Evolutionary conservation across 2,329 filamentous ascomycete species (phyloP).

Genomic region (Pezicula carpinea): DNA sequence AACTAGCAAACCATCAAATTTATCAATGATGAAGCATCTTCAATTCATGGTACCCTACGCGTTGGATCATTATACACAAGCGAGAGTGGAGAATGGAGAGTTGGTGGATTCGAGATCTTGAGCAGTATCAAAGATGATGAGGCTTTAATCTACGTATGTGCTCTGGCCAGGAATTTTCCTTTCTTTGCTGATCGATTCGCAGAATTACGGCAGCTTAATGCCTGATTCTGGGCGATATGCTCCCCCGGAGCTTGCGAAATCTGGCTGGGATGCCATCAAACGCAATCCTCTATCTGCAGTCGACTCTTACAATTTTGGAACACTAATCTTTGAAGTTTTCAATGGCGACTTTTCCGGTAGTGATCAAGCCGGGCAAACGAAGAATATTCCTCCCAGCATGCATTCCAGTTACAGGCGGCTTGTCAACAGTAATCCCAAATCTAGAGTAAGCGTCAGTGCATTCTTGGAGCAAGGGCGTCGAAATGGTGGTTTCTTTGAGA

Average conservation of each 20-base stretch:
- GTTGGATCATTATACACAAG: constrained; percentile 87
- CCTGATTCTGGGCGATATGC: constrained; percentile 82
- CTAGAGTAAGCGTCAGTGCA: constrained; percentile 74
- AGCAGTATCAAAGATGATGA: constrained; percentile 97
- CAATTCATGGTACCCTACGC: constrained; percentile 82
- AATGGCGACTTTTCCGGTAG: constrained; percentile 74
- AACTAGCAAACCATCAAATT: constrained; percentile 83
- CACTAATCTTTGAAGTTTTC: constrained; percentile 84
- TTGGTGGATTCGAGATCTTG: constrained; percentile 88
- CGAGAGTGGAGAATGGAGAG: constrained; percentile 96
- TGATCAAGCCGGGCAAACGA: constrained; percentile 81
- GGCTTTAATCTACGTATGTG: constrained; percentile 73
- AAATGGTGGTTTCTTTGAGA: constrained; percentile 84
- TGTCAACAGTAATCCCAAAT: constrained; percentile 83
- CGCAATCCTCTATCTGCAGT: constrained; percentile 74
- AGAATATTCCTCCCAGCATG: constrained; percentile 82
- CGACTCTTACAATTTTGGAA: constrained; percentile 83
- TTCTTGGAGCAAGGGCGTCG: constrained; percentile 88
- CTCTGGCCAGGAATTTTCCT: not conserved
- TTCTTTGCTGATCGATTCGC: constrained; percentile 3
- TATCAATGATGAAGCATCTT: constrained; percentile 88
- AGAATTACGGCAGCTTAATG: constrained; percentile 83
- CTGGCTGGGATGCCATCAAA: constrained; percentile 90
- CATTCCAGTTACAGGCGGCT: constrained; percentile 87
- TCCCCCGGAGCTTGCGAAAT: constrained; percentile 78